These are phyloP conservation scores for Digitaria exilis DNA, from an alignment of 202 grass and related monocot genomes.

Conservation along the genomic window DNA sequence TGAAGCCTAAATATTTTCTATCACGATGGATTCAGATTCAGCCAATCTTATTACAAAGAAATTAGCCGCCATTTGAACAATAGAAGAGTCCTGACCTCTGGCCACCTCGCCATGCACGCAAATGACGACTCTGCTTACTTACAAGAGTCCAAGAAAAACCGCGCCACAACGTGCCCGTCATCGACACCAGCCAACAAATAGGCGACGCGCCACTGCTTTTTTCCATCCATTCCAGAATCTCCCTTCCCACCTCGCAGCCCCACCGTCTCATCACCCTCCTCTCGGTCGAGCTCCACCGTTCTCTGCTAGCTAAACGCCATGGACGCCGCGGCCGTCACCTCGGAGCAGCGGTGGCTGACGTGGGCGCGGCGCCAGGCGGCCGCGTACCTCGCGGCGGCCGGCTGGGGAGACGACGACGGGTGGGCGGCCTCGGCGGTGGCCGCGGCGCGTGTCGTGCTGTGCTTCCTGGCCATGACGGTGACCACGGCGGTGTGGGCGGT, in stretches of 20 bases:
- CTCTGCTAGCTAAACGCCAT: not conserved
- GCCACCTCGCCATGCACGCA: not conserved
- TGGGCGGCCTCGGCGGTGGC: not conserved
- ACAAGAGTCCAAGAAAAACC: not conserved
- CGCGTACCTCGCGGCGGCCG: not conserved
- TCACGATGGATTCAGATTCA: not conserved
- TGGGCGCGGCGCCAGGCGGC: constrained; percentile 26
- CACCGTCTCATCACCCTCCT: not conserved
- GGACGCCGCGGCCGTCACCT: not conserved
- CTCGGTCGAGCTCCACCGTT: not conserved
- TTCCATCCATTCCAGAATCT: not conserved
- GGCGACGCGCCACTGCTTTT: not conserved
- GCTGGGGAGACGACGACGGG: not conserved
- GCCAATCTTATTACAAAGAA: too few relatives aligned
- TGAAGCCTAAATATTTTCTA: not conserved
- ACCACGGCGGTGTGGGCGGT: constrained; percentile 17
- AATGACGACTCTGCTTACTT: not conserved
- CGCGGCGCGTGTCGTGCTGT: not conserved
- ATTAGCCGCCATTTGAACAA: not conserved
- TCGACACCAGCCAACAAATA: not conserved
- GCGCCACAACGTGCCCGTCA: not conserved
- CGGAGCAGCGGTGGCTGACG: not conserved
- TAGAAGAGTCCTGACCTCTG: not conserved
- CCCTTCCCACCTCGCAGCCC: not conserved
- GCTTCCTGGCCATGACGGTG: constrained; percentile 17